Percentiles rank a stretch among this genome's conserved stretches.
phyloP scores from a whole-genome alignment of 2,329 filamentous ascomycete genomes.

The Fusarium sp. region DNA sequence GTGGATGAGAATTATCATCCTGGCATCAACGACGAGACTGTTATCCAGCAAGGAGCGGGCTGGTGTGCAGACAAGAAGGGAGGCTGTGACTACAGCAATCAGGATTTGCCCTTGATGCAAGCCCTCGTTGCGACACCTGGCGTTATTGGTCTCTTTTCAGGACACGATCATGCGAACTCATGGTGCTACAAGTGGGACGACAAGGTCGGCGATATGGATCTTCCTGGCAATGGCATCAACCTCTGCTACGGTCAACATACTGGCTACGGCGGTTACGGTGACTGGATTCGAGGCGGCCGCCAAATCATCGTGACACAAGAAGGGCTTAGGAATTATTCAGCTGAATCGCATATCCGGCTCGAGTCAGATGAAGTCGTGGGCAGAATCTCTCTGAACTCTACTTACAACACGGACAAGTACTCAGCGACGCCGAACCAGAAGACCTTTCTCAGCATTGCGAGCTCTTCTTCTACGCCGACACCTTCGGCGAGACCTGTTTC shows the following conservation, averaged over 20 bases:
- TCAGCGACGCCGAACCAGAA: conserved; percentile 56
- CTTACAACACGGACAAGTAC: conserved; percentile 70
- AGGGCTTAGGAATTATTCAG: conserved; percentile 53
- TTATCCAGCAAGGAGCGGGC: conserved; percentile 58
- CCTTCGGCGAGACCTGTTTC: not conserved
- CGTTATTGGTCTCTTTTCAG: conserved; percentile 70
- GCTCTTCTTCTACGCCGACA: not conserved
- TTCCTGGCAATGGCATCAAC: conserved; percentile 58
- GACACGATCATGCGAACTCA: conserved; percentile 74
- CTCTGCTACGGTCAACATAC: conserved; percentile 74
- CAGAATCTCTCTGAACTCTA: conserved; percentile 67
- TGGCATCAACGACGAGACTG: conserved; percentile 60
- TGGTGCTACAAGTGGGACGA: conserved; percentile 68
- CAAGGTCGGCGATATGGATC: conserved; percentile 60
- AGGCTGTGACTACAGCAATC: conserved; percentile 57
- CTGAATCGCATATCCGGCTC: conserved; percentile 72
- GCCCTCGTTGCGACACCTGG: conserved; percentile 67
- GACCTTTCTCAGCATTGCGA: conserved; percentile 34
- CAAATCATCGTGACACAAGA: conserved; percentile 65
- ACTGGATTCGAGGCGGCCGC: conserved; percentile 71
- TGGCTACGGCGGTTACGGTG: conserved; percentile 77
- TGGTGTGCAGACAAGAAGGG: conserved; percentile 57
- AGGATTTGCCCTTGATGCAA: conserved; percentile 73
- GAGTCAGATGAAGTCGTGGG: conserved; percentile 67
- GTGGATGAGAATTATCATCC: conserved; percentile 57